Conservation (phyloP, 73 alveolate genomes). For the Tetrahymena thermophila region DNA sequence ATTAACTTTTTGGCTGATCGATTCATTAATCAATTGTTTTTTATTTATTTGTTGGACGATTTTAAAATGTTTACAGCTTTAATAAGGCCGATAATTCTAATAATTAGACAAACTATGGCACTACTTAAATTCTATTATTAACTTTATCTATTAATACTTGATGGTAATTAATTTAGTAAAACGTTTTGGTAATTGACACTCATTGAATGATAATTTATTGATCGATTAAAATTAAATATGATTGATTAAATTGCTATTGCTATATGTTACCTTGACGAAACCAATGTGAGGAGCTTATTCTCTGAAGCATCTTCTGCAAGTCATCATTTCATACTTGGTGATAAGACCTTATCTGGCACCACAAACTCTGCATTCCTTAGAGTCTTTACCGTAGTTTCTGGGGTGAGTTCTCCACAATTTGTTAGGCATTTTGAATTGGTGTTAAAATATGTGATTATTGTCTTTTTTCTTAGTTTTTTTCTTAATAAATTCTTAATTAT, state of each 20-base stretch:
- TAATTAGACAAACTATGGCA: background rate
- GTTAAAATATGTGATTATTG: background rate
- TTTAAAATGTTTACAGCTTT: too few species aligned
- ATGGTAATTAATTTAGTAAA: background rate
- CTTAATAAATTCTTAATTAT: background rate
- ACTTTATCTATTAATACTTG: background rate
- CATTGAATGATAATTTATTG: background rate
- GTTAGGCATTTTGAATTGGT: constrained; percentile 61
- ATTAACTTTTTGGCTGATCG: background rate
- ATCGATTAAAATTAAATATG: background rate
- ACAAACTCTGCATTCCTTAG: constrained; percentile 88
- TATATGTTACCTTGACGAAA: constrained; percentile 60
- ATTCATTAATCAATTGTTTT: background rate
- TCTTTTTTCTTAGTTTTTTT: background rate
- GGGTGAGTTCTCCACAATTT: constrained; percentile 87
- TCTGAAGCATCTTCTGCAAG: constrained; percentile 95
- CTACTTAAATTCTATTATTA: background rate
- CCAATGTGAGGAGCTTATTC: constrained; percentile 83
- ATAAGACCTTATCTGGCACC: constrained; percentile 85
- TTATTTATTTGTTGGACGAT: background rate
- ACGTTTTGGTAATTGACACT: background rate
- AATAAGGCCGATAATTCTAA: background rate
- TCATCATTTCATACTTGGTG: constrained; percentile 84
- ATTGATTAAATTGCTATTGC: background rate
- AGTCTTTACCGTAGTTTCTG: constrained; percentile 91